Evolutionary conservation across 345 rosid genomes (phyloP).

Genomic region (Adansonia digitata): DNA sequence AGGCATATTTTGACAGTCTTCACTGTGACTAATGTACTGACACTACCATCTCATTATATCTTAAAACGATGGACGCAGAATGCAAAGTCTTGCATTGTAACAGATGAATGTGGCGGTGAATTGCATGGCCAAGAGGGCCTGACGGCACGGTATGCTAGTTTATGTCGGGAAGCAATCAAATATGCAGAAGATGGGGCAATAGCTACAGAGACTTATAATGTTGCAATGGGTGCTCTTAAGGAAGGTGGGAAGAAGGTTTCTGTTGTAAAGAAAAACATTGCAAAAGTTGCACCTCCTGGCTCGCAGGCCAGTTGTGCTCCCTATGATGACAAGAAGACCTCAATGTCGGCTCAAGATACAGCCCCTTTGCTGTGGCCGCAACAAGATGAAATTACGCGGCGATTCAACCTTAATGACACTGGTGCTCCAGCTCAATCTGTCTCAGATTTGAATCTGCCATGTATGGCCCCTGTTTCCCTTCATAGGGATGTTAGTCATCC

Average conservation of each 20-base stretch:
- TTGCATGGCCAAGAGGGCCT: slow-evolving; percentile 44
- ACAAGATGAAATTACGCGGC: slow-evolving; percentile 69
- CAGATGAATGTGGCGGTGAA: slow-evolving; percentile 51
- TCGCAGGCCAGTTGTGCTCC: slow-evolving; percentile 43
- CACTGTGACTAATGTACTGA: slow-evolving; percentile 88
- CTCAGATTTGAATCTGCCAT: slow-evolving; percentile 79
- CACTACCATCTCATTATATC: slow-evolving; percentile 71
- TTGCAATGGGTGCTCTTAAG: slow-evolving; percentile 60
- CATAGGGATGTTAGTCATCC: slow-evolving; percentile 67
- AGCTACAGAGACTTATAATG: slow-evolving; percentile 61
- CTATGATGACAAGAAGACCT: slow-evolving; percentile 43
- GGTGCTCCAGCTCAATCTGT: slow-evolving; percentile 53
- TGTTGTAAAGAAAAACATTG: slow-evolving; percentile 55
- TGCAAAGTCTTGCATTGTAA: slow-evolving; percentile 54
- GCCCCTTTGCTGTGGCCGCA: slow-evolving; percentile 84
- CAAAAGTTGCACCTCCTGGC: slow-evolving; percentile 56
- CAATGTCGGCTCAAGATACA: slow-evolving; percentile 58
- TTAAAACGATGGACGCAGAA: slow-evolving; percentile 86
- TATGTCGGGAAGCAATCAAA: slow-evolving; percentile 76
- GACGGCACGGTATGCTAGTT: slow-evolving; percentile 53
- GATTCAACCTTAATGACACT: slow-evolving; percentile 67
- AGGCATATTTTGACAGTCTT: slow-evolving; percentile 95
- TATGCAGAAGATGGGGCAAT: slow-evolving; percentile 87
- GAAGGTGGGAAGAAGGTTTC: slow-evolving; percentile 73
- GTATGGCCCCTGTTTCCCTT: slow-evolving; percentile 86